Base-by-base conservation (phyloP, 225 moss, liverwort and hornwort genomes). In the Polytrichum formosum region DNA sequence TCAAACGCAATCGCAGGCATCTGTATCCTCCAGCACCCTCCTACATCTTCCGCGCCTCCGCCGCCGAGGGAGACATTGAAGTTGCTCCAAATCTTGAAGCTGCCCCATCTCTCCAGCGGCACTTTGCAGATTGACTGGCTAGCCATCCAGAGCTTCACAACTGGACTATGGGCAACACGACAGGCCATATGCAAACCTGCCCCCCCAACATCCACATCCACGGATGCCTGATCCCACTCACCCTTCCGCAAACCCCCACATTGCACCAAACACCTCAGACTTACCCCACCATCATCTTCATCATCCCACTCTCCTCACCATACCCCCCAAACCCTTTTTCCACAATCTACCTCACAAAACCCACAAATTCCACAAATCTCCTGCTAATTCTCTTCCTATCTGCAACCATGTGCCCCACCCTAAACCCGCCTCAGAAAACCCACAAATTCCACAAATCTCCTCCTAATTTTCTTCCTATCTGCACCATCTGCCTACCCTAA, bases 131-230 rank as follows among this genome's bases (percentile, higher is more conserved):
- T 61, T 61, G 62, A 67, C 67, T 77, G 79, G 70, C 65, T 70
- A 31, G 84, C 73, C 87, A 79, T 87, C 84, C 84, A 87, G 67
- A 77, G 79, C 81, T 79, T 84, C 67, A 77, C 67, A 17, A 77
- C 61, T 68, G 73, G 81, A 23, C 22, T 75, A 23, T 79, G 73
- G 19, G 63, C 84, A 75, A 73, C 75, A 64, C 84, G 81, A 59
- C 75, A 75, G 84, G 87, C 84, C 87, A 87, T 87, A 82, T 67
- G 77, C 77, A 70, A 70, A 71, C 71, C 77, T 68, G 68, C 68
- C 72, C 61, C 75, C 53, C 73, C 63, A 28, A 69, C 78, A 78
- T 85, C 73, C 75, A 64, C 75, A 46, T 46, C 46, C 13, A 46
- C 46, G 46, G 26, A 54, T 21, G 65, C 26, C 23, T 31, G 67